Conservation (phyloP, 345 rosid genomes). For the Arabis hirsuta region DNA sequence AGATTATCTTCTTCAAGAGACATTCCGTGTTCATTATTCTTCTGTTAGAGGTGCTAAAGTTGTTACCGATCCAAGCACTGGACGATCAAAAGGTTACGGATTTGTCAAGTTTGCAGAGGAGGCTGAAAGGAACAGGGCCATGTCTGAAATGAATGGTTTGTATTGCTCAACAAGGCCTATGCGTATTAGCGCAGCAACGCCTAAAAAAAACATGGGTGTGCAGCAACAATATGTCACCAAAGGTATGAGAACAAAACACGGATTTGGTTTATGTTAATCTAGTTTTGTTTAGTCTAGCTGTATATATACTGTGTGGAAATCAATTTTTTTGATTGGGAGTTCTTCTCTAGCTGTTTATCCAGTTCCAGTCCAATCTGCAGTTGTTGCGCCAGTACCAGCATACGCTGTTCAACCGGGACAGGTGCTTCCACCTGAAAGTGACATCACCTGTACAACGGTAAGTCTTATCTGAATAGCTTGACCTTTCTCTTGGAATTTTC, state of each 20-base stretch:
- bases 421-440: slow-evolving; percentile 70
- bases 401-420: slow-evolving; percentile 67
- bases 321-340: slow-evolving; percentile 24
- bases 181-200: slow-evolving; percentile 95
- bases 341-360: slow-evolving; percentile 40
- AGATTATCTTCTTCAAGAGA: slow-evolving; percentile 91
- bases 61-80: slow-evolving; percentile 93
- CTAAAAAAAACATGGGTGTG: slow-evolving; percentile 66
- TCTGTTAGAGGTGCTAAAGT: slow-evolving; percentile 99
- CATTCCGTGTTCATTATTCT: slow-evolving; percentile 76
- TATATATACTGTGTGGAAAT: slow-evolving; percentile 22
- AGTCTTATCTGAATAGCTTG: slow-evolving; percentile 39
- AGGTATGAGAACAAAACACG: slow-evolving; percentile 48
- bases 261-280: background rate
- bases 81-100: slow-evolving; percentile 98
- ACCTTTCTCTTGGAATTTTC: slow-evolving; percentile 14
- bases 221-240: slow-evolving; percentile 74
- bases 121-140: slow-evolving; percentile 86
- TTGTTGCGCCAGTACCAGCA: slow-evolving; percentile 65
- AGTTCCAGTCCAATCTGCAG: slow-evolving; percentile 49
- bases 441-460: slow-evolving; percentile 81
- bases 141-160: slow-evolving; percentile 94
- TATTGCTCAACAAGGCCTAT: slow-evolving; percentile 91
- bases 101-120: slow-evolving; percentile 94
- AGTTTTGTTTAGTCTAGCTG: slow-evolving; percentile 15